These are phyloP conservation scores for Chrysanthemum lavandulifolium DNA, from an alignment of 129 eudicot genomes.

Conservation along the genomic window DNA sequence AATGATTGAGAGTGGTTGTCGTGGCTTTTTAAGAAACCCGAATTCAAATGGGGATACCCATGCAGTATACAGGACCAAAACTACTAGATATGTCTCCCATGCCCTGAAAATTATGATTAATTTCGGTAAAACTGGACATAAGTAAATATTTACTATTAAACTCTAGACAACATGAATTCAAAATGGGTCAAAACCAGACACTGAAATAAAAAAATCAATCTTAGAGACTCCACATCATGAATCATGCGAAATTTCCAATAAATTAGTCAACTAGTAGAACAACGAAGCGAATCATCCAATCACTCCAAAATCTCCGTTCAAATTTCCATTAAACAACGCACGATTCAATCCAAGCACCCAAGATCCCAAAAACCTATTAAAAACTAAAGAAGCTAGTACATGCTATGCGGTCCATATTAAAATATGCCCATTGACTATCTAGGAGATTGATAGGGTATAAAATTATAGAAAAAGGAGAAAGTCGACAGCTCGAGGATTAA, in stretches of 20 bases:
- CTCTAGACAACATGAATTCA: not conserved
- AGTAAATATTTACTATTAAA: not conserved
- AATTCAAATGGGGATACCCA: slow-evolving; percentile 93
- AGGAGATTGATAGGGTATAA: slow-evolving; percentile 1
- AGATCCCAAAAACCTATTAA: not conserved
- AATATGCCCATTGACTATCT: slow-evolving; percentile 5
- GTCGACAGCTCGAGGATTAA: slow-evolving; percentile 14
- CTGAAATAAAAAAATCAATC: not conserved
- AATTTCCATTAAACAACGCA: not conserved
- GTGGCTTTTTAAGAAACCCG: slow-evolving; percentile 59
- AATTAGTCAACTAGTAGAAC: slow-evolving; percentile 16
- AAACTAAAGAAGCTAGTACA: not conserved
- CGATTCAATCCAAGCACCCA: not conserved
- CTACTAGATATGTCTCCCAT: slow-evolving; percentile 73
- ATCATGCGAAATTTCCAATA: slow-evolving; percentile 6
- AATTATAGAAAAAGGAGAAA: slow-evolving; percentile 1
- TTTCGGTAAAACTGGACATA: slow-evolving; percentile 1
- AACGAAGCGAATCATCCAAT: slow-evolving; percentile 20
- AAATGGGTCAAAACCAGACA: slow-evolving; percentile 23
- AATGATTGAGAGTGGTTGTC: slow-evolving; percentile 45
- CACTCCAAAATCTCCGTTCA: slow-evolving; percentile 11
- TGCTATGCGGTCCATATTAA: not conserved
- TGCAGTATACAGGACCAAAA: slow-evolving; percentile 72
- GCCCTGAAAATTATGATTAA: slow-evolving; percentile 44
- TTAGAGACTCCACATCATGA: slow-evolving; percentile 11